These are phyloP conservation scores for Diplogelasinospora grovesii DNA, from an alignment of 495 filamentous ascomycete genomes.

Conservation along the genomic window DNA sequence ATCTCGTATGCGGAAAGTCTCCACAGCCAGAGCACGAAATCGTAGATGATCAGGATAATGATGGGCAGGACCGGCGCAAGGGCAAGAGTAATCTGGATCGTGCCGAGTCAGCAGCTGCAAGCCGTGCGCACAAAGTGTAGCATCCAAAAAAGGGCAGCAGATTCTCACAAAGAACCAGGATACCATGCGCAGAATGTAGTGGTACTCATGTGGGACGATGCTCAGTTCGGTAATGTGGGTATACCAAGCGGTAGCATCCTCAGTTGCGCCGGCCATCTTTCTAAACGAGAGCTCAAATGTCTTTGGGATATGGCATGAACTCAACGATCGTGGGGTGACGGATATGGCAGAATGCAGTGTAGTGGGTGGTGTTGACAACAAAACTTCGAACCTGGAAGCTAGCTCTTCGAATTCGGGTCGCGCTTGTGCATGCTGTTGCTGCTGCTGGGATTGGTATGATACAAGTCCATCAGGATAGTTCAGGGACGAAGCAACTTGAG, in stretches of 20 bases:
- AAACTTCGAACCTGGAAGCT: background rate
- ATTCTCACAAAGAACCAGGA: conserved; percentile 22
- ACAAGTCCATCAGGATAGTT: conserved; percentile 15
- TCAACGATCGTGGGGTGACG: no score
- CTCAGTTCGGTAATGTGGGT: conserved; percentile 16
- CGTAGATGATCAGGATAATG: conserved; percentile 32
- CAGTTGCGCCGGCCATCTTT: conserved; percentile 7
- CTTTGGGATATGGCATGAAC: background rate
- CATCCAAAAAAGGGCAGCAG: background rate
- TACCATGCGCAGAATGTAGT: conserved; percentile 13
- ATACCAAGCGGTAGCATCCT: conserved; percentile 8
- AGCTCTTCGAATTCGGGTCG: conserved; percentile 13
- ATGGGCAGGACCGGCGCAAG: conserved; percentile 22
- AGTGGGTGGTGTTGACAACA: background rate
- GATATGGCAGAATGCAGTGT: no score
- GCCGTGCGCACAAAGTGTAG: no score
- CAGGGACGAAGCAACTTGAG: no score
- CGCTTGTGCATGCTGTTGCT: conserved; percentile 6
- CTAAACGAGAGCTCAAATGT: background rate
- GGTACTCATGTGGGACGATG: conserved; percentile 16
- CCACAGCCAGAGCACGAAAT: conserved; percentile 40
- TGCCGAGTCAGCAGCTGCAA: no score
- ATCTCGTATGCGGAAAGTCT: conserved; percentile 27
- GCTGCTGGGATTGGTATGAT: background rate
- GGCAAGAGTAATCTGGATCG: conserved; percentile 22